phyloP scores from a whole-genome alignment of 306 rosid genomes.

The Fragaria ananassa region DNA sequence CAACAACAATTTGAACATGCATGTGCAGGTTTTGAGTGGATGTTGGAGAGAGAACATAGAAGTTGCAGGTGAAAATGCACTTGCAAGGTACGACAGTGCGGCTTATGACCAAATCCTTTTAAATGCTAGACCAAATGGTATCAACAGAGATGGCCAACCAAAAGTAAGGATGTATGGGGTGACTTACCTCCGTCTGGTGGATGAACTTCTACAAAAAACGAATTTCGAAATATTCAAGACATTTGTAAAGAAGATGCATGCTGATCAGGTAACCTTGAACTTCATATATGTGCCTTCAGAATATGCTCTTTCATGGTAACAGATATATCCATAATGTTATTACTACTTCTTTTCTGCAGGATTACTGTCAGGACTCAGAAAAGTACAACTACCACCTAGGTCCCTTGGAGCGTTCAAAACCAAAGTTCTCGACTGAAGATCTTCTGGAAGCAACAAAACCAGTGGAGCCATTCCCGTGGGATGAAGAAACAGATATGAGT shows the following conservation, averaged over 20 bases:
- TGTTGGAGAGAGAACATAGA: slow-evolving; percentile 70
- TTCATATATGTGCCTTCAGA: slow-evolving; percentile 14
- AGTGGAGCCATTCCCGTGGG: slow-evolving; percentile 65
- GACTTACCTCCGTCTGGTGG: slow-evolving; percentile 72
- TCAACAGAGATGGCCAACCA: slow-evolving; percentile 50
- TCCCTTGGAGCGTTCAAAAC: slow-evolving; percentile 53
- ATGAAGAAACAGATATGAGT: slow-evolving; percentile 56
- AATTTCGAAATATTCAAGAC: slow-evolving; percentile 60
- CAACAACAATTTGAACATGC: background rate
- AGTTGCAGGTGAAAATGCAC: slow-evolving; percentile 96
- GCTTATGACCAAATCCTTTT: slow-evolving; percentile 77
- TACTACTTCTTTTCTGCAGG: slow-evolving; percentile 37
- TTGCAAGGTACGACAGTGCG: slow-evolving; percentile 53
- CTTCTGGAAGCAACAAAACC: slow-evolving; percentile 63
- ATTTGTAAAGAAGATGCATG: slow-evolving; percentile 81
- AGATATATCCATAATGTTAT: background rate
- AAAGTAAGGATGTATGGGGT: slow-evolving; percentile 60
- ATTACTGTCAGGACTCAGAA: slow-evolving; percentile 47
- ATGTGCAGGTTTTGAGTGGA: slow-evolving; percentile 56
- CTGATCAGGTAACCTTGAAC: slow-evolving; percentile 61
- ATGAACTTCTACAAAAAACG: slow-evolving; percentile 44
- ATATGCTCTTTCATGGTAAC: slow-evolving; percentile 1
- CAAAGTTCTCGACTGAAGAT: slow-evolving; percentile 47
- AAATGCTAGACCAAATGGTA: slow-evolving; percentile 83
- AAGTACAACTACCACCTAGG: slow-evolving; percentile 48